phyloP scores from a whole-genome alignment of 2,329 filamentous ascomycete species.

The Colletotrichum gloeosporioides region DNA sequence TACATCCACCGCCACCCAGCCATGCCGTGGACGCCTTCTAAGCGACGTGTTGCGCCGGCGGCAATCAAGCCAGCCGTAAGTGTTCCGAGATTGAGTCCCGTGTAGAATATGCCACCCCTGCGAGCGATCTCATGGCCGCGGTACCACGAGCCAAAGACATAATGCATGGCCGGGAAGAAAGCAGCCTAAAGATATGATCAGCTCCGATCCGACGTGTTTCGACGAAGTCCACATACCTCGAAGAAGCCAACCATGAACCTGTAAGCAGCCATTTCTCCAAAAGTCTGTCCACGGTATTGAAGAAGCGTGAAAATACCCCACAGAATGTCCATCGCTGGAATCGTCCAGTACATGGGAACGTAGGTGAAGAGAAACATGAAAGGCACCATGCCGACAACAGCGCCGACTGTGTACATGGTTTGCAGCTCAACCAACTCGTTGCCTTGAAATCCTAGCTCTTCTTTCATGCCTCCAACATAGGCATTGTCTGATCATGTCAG shows the following conservation, averaged over 20 bases:
- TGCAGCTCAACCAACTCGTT: constrained; percentile 31
- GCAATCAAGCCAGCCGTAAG: constrained; percentile 51
- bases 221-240: constrained; percentile 1
- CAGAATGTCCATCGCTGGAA: constrained; percentile 43
- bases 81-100: constrained; percentile 47
- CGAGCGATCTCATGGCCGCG: constrained; percentile 44
- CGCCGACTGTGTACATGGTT: constrained; percentile 29
- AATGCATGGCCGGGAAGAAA: constrained; percentile 36
- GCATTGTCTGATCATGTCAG: constrained; percentile 45
- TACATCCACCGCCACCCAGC: constrained; percentile 53
- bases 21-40: constrained; percentile 45
- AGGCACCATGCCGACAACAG: constrained; percentile 31
- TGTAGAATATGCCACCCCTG: constrained; percentile 48
- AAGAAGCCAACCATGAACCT: constrained; percentile 41
- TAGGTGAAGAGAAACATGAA: constrained; percentile 33
- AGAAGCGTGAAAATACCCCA: constrained; percentile 65
- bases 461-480: constrained; percentile 31
- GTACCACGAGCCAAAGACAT: constrained; percentile 55
- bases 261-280: constrained; percentile 22
- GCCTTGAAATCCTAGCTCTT: constrained; percentile 27
- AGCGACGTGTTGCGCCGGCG: constrained; percentile 46
- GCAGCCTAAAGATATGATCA: constrained; percentile 35
- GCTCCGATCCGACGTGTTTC: neutral
- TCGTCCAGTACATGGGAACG: constrained; percentile 31
- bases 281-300: constrained; percentile 26